Percentiles rank a stretch among this genome's conserved stretches.
These are phyloP conservation scores for Candida ficus DNA, from an alignment of 805 yeast species.

Conservation along the genomic window DNA sequence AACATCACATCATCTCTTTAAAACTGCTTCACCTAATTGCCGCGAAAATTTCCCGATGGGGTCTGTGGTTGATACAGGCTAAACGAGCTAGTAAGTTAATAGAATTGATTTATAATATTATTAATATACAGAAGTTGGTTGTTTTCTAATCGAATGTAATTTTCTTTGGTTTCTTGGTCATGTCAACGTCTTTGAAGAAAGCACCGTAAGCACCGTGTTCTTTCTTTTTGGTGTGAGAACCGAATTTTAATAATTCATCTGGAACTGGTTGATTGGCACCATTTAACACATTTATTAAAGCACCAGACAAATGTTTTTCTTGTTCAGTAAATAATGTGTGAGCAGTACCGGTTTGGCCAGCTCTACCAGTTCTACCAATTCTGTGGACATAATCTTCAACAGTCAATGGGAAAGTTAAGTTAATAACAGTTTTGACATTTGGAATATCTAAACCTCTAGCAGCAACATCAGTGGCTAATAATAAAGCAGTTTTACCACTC, in stretches of 20 bases:
- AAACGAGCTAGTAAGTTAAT: no score
- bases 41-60: not conserved
- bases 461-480: conserved; percentile 97
- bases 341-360: conserved; percentile 92
- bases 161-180: conserved; percentile 81
- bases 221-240: conserved; percentile 97
- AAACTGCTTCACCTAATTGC: not conserved
- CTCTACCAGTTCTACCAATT: conserved; percentile 97
- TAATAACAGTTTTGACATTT: conserved; percentile 91
- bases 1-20: not conserved
- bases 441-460: conserved; percentile 98
- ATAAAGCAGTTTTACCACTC: conserved; percentile 63
- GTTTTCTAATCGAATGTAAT: conserved; percentile 52
- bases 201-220: conserved; percentile 98
- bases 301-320: conserved; percentile 95
- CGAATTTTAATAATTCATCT: conserved; percentile 88
- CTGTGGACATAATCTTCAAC: conserved; percentile 97
- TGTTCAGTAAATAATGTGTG: conserved; percentile 95
- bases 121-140: conserved; percentile 1
- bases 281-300: conserved; percentile 82
- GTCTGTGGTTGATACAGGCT: no score
- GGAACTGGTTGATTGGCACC: conserved; percentile 97
- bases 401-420: conserved; percentile 92
- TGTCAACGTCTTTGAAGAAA: conserved; percentile 88
- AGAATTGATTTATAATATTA: no score